Evolutionary conservation across 2,329 filamentous ascomycete species (phyloP), one percentile per base, ranked within the genome.

Genomic region (Fusarium penzigii): DNA sequence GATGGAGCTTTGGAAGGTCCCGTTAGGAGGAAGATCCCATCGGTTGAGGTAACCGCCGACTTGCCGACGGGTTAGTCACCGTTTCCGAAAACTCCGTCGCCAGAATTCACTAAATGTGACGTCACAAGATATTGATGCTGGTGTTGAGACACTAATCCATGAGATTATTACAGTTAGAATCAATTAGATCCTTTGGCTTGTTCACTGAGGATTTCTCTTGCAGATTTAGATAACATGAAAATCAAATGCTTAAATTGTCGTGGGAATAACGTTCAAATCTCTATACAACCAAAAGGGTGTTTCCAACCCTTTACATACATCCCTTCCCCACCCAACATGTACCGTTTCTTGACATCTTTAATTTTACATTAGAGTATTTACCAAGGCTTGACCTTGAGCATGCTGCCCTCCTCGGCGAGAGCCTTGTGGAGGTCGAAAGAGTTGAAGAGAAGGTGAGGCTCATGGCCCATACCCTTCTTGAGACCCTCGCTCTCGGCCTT

Each of bases 391-490:
- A 92, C 81, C 85, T 92, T 92, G 57, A 75, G 75, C 91, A 96
- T 96, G 63, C 89, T 94, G 20, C 91, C 91, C 70, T 93, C 83
- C 76, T 92, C 87, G 52, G 84, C 76, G 54, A 96, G 73, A 58
- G 91, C 89, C 79, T 87, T 87, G 75, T 96, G 92, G 86, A 96
- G 89, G 72, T 95, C 90, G 70, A 96, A 96, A 43, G 82, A 79
- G 74, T 95, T 89, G 81, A 86, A 95, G 57, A 96, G 78, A 68
- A 95, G 75, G 72, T 96, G 91, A 25, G 92, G 92, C 79, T 96
- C 89, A 72, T 96, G 91, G 17, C 90, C 90, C 90, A 87, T 90
- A 17, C 90, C 92, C 81, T 91, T 93, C 71, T 80, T 83, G 71
- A 95, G 73, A 70, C 90, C 94, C 75, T 95, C 89, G 65, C 82